Evolutionary conservation across 2,329 filamentous ascomycete genomes (phyloP).

Genomic region (Aspergillus pseudoterreus): DNA sequence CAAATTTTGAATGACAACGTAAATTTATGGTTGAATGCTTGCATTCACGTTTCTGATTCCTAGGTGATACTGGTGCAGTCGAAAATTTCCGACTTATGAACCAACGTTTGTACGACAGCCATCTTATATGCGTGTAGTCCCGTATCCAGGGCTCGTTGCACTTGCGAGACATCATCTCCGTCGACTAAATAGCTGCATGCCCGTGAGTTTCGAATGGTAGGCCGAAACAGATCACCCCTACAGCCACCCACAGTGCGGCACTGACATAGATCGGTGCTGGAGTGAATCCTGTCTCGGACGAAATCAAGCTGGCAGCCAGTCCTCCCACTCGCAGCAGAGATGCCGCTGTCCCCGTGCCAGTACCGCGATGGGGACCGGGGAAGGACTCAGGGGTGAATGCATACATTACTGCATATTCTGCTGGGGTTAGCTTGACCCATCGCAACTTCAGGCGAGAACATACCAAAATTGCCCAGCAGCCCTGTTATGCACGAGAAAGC

Average conservation of each 20-base stretch:
- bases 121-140: too few species aligned
- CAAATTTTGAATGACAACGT: too few species aligned
- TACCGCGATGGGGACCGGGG: slow-evolving; percentile 24
- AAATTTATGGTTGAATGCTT: too few species aligned
- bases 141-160: too few species aligned
- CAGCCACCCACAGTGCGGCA: slow-evolving; percentile 44
- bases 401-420: slow-evolving; percentile 31
- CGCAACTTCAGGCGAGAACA: not conserved
- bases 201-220: slow-evolving; percentile 46
- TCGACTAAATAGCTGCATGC: slow-evolving; percentile 17
- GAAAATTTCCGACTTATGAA: too few species aligned
- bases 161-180: too few species aligned
- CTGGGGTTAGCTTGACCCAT: not conserved
- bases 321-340: slow-evolving; percentile 26
- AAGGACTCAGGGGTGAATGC: slow-evolving; percentile 27
- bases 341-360: slow-evolving; percentile 32
- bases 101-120: too few species aligned
- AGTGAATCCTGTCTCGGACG: slow-evolving; percentile 42
- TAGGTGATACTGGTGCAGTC: too few species aligned
- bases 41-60: too few species aligned
- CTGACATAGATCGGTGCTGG: slow-evolving; percentile 45
- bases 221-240: slow-evolving; percentile 40
- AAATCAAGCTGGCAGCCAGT: slow-evolving; percentile 42
- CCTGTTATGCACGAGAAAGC: slow-evolving; percentile 41
- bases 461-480: slow-evolving; percentile 41